Evolutionary conservation across 805 yeast genomes (phyloP), one percentile per base, ranked within the genome.

Genomic region (Zygotorulaspora chibaensis): DNA sequence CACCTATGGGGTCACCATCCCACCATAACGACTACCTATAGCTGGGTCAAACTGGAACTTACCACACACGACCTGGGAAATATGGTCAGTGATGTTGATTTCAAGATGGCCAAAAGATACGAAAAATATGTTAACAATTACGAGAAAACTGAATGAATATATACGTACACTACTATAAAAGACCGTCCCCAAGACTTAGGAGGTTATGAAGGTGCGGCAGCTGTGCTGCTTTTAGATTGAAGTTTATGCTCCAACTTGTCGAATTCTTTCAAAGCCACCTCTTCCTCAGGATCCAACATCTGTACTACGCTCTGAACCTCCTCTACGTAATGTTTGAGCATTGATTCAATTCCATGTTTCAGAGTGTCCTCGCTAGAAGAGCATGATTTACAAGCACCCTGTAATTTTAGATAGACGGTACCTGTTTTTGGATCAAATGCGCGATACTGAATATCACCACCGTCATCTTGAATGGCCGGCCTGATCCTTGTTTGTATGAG

Each of bases 391-490:
- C 99, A 93, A 7, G 99, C 98, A 40, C 99, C 99, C 57, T 87
- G 90, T 38, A 93, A 72, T 63, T 86, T 88, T 56, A 93, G 77
- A 63, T 80, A 86, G 6, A 95, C 98, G 11, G 84, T 81, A 1
- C 99, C 99, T 0, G 84, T 75, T 47, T 83, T 87, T 52, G 84
- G 88, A 46, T 87, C 87, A 62, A 87, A 90, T 5, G 87, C 93
- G 48, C 86, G 77, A 64, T 81, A 95, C 57, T 87, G 90, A 51
- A 93, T 83, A 61, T 93, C 98, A 28, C 99, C 99, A 51, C 99
- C 99, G 60, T 93, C 99, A 59, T 93, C 99, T 69, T 89, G 96
- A 47, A 93, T 89, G 1, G 98, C 96, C 1, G 99, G 99, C 61
- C 96, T 82, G 42, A 93, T 90, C 62, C 97, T 81, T 1, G 99